These are phyloP conservation scores for Albatrellus sp. DNA, from an alignment of 1,284 basidiomycete genomes.

Conservation along the genomic window DNA sequence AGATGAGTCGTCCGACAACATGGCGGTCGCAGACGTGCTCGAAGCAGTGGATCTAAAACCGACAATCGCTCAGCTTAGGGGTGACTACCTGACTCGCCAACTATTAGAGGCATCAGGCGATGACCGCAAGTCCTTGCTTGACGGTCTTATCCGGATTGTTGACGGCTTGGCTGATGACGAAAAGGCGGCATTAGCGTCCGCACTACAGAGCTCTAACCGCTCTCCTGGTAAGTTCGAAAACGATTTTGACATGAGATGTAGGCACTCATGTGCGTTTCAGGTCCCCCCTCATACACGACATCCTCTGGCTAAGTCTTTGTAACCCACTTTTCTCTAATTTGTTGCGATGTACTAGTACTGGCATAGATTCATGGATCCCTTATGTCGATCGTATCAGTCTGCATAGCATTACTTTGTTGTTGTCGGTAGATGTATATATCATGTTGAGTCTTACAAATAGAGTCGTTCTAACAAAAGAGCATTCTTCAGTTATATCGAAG, in stretches of 20 bases:
- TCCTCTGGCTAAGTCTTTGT: not conserved
- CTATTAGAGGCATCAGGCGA: conserved; percentile 52
- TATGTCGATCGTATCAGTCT: too few species aligned
- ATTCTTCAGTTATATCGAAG: too few species aligned
- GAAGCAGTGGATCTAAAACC: conserved; percentile 56
- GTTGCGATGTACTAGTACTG: too few species aligned
- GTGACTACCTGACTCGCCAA: conserved; percentile 49
- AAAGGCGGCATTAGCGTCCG: conserved; percentile 44
- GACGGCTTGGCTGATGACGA: conserved; percentile 67
- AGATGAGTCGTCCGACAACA: conserved; percentile 38
- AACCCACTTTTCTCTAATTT: not conserved
- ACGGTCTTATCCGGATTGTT: conserved; percentile 52
- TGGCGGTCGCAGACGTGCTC: conserved; percentile 43
- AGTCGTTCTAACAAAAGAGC: too few species aligned
- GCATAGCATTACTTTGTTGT: too few species aligned
- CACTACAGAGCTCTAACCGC: conserved; percentile 43
- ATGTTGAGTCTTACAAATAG: too few species aligned
- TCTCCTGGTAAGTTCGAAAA: conserved; percentile 33
- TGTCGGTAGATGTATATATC: too few species aligned
- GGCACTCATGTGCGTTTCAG: conserved; percentile 10
- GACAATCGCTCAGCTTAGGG: conserved; percentile 47
- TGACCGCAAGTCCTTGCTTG: conserved; percentile 59
- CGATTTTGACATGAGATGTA: too few species aligned
- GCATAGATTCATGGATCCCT: too few species aligned
- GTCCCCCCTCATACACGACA: conserved; percentile 21